phyloP scores from a whole-genome alignment of 2,329 filamentous ascomycete genomes.

The Ilyonectria robusta region DNA sequence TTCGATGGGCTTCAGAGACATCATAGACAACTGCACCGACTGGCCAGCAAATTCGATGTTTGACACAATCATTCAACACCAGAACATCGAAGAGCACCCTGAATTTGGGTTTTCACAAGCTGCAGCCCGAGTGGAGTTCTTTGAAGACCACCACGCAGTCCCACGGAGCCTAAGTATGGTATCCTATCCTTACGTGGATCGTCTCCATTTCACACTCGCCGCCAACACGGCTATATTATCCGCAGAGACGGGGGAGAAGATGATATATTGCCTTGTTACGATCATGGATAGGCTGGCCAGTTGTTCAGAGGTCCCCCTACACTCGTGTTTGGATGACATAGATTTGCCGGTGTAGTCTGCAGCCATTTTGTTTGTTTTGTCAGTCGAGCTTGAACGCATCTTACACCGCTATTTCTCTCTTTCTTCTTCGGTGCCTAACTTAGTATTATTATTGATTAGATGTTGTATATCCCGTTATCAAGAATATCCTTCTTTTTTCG shows the following conservation, averaged over 20 bases:
- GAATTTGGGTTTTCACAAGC: slow-evolving; percentile 15
- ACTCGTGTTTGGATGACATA: slow-evolving; percentile 3
- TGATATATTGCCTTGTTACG: slow-evolving; percentile 1
- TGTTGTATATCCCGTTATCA: too few relatives aligned
- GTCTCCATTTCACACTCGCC: slow-evolving; percentile 8
- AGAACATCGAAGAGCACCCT: slow-evolving; percentile 41
- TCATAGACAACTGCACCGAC: slow-evolving; percentile 34
- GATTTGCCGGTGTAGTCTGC: background rate
- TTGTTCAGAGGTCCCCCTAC: background rate
- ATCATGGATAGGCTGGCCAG: background rate
- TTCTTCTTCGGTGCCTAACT: too few relatives aligned
- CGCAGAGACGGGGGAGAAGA: background rate
- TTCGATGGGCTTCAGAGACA: slow-evolving; percentile 34
- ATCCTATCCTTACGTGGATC: slow-evolving; percentile 13
- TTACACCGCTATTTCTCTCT: too few relatives aligned
- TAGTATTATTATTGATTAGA: too few relatives aligned
- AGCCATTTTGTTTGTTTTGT: background rate
- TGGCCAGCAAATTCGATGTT: slow-evolving; percentile 31
- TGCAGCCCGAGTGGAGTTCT: slow-evolving; percentile 1
- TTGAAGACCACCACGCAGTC: slow-evolving; percentile 16
- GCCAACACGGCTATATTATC: slow-evolving; percentile 20
- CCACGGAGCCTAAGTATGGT: background rate
- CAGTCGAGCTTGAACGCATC: too few relatives aligned
- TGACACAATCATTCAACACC: slow-evolving; percentile 36
- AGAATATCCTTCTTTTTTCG: too few relatives aligned